A percentile compares a stretch with the other conserved stretches of the same genome.
Evolutionary conservation across 169 alveolate species (phyloP).

Genomic region (Plasmodium billcollinsi): DNA sequence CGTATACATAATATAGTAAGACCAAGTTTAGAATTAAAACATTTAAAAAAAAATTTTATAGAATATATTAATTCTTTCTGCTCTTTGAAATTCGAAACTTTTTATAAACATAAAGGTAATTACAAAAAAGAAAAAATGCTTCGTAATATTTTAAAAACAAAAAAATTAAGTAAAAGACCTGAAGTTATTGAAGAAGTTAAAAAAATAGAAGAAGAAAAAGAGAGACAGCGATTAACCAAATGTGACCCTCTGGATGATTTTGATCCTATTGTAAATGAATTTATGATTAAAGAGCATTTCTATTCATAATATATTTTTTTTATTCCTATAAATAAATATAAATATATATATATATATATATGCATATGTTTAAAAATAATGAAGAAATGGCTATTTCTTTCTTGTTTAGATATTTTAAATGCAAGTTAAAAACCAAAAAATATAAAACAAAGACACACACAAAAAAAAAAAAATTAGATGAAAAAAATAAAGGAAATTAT

Average conservation of each 20-base stretch:
- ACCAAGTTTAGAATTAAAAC: constrained; percentile 63
- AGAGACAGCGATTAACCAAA: constrained; percentile 37
- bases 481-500: no score
- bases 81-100: constrained; percentile 54
- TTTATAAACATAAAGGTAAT: constrained; percentile 75
- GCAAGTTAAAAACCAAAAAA: no score
- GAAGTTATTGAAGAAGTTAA: constrained; percentile 69
- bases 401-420: no score
- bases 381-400: no score
- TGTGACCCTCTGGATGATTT: constrained; percentile 70
- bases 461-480: no score
- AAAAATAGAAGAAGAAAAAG: constrained; percentile 60
- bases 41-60: constrained; percentile 42
- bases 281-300: constrained; percentile 46
- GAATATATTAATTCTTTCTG: constrained; percentile 56
- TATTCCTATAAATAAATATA: not conserved
- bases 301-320: constrained; percentile 17
- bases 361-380: no score
- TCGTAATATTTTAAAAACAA: constrained; percentile 60
- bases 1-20: constrained; percentile 72
- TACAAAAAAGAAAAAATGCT: constrained; percentile 66
- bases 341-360: not conserved
- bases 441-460: no score
- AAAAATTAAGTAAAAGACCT: constrained; percentile 72
- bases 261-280: constrained; percentile 69